Evolutionary conservation across 305 asterid genomes (phyloP), one percentile per base, ranked within the genome.

Genomic region (Withania somnifera): DNA sequence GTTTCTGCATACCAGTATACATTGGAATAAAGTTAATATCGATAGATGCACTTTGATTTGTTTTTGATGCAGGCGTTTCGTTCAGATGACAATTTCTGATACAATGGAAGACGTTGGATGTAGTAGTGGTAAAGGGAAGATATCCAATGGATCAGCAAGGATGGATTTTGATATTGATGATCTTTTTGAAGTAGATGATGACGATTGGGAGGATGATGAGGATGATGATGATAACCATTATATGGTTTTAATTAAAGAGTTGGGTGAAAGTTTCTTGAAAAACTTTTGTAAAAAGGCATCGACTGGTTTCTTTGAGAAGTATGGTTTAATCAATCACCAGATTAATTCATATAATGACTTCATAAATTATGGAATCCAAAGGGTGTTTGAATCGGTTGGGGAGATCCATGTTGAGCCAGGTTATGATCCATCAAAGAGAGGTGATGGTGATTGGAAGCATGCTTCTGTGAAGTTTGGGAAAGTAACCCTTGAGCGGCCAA

Each of bases 301-400:
- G 54, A 87, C 90, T 1, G 86, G 92, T 0, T 94, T 96, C 84
- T 97, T 91, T 81, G 96, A 91, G 60, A 88, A 97, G 32, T 88
- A 93, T 82, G 98, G 98, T 14, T 85, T 97, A 26, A 88, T 97
- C 10, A 89, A 97, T 87, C 99, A 97, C 85, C 99, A 94, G 78
- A 89, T 96, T 7, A 91, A 92, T 83, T 94, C 99, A 3, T 94
- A 90, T 79, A 94, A 96, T n/a, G 92, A 93, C 54, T 97, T 97
- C 81, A 77, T 90, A 24, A 89, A 87, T 15, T 82, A 86, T 84
- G 97, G 99, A 58, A 82, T 94, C 54, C 99, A 97, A 77, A 81
- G 88, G 51, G 84, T 97, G 56, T 92, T 97, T 54, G 94, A 93
- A 80, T 97, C 97, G 13, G 45, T 94, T 22, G 99, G 98, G 15